Evolutionary conservation across 2,329 filamentous ascomycete species (phyloP).

Genomic region (Colletotrichum sp.): DNA sequence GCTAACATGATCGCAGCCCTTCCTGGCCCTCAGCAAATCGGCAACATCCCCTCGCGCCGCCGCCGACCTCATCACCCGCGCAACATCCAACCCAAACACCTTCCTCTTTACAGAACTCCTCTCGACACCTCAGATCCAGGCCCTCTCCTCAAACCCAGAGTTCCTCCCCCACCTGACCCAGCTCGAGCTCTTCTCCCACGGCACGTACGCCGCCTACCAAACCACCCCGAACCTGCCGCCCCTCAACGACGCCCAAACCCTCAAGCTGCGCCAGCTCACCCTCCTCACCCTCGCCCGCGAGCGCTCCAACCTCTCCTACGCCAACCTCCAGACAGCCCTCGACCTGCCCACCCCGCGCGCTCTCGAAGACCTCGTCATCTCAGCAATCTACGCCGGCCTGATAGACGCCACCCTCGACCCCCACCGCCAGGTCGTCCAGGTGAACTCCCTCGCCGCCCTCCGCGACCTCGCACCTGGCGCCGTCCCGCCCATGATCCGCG

Average conservation of each 20-base stretch:
- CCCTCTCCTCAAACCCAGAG: conserved; percentile 67
- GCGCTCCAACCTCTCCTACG: conserved; percentile 73
- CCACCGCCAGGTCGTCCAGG: conserved; percentile 72
- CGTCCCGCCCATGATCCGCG: conserved; percentile 69
- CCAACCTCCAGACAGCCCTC: conserved; percentile 68
- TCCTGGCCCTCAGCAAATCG: conserved; percentile 85
- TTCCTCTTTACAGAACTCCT: conserved; percentile 97
- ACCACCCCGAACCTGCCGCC: conserved; percentile 62
- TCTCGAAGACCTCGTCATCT: conserved; percentile 86
- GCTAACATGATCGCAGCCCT: conserved; percentile 68
- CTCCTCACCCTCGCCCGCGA: conserved; percentile 81
- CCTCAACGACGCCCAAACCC: conserved; percentile 73
- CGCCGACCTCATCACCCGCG: conserved; percentile 84
- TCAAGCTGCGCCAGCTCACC: conserved; percentile 90
- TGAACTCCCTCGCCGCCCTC: conserved; percentile 82
- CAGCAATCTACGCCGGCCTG: conserved; percentile 85
- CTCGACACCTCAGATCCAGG: conserved; percentile 77
- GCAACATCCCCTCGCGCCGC: conserved; percentile 84
- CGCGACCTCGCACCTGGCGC: conserved; percentile 82
- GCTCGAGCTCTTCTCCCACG: conserved; percentile 90
- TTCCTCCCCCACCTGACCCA: conserved; percentile 69
- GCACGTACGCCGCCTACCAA: conserved; percentile 80
- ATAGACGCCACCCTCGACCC: conserved; percentile 85
- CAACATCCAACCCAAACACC: conserved; percentile 87
- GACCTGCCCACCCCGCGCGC: conserved; percentile 69